phyloP scores from a whole-genome alignment of 2,329 filamentous ascomycete species.

The Ophiostoma tasmaniense region DNA sequence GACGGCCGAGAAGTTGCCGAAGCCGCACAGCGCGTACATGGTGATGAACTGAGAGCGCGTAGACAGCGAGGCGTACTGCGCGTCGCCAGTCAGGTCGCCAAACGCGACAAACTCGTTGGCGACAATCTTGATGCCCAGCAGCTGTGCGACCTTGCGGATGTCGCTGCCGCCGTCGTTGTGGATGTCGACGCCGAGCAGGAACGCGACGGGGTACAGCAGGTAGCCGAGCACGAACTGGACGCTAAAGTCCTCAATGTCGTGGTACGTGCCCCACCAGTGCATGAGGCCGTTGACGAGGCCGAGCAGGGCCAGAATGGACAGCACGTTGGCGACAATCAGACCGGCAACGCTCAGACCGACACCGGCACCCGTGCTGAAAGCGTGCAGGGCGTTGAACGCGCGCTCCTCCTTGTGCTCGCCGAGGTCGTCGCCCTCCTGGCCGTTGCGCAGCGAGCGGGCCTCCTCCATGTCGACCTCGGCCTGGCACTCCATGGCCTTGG shows the following conservation, averaged over 20 bases:
- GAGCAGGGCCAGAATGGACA: conserved; percentile 74
- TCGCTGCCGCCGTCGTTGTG: conserved; percentile 44
- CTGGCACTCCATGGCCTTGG: conserved; percentile 41
- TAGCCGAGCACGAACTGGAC: conserved; percentile 71
- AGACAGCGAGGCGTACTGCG: conserved; percentile 50
- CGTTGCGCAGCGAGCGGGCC: conserved; percentile 2
- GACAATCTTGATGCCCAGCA: conserved; percentile 76
- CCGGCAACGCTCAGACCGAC: conserved; percentile 78
- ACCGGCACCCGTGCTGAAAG: conserved; percentile 78
- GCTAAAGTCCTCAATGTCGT: conserved; percentile 60
- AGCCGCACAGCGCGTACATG: conserved; percentile 75
- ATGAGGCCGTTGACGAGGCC: conserved; percentile 67
- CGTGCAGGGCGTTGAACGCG: conserved; percentile 73
- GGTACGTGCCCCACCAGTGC: conserved; percentile 77
- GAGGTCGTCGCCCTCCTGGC: not conserved
- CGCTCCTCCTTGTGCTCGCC: conserved; percentile 13
- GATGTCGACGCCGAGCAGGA: conserved; percentile 66
- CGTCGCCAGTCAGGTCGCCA: conserved; percentile 39
- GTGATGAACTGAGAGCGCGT: conserved; percentile 70
- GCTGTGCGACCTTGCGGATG: conserved; percentile 62
- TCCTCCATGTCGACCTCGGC: conserved; percentile 5
- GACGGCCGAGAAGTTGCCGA: conserved; percentile 80
- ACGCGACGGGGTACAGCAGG: conserved; percentile 67
- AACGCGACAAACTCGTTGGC: conserved; percentile 72
- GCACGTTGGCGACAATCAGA: conserved; percentile 70